Evolutionary conservation across 169 alveolate genomes (phyloP).

Genomic region (Babesia sp.): DNA sequence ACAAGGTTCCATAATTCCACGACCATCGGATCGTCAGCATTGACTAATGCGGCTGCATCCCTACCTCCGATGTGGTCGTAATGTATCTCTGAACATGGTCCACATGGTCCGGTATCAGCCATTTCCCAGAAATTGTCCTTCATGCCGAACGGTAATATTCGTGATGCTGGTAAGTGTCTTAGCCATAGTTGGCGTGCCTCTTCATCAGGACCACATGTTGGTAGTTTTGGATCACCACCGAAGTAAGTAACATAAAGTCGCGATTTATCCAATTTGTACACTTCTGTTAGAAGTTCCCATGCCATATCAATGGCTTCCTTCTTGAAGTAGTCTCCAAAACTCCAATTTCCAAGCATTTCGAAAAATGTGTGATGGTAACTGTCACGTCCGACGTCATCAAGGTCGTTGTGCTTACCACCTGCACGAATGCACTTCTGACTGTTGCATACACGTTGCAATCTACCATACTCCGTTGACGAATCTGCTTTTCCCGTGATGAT

Average conservation of each 20-base stretch:
- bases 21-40: slow-evolving; percentile 91
- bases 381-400: slow-evolving; percentile 94
- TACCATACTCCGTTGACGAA: slow-evolving; percentile 84
- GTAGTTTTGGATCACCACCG: slow-evolving; percentile 90
- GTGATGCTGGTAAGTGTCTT: slow-evolving; percentile 80
- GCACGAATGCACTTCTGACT: slow-evolving; percentile 95
- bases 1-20: slow-evolving; percentile 94
- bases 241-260: slow-evolving; percentile 91
- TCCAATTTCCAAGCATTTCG: slow-evolving; percentile 97
- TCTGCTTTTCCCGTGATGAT: slow-evolving; percentile 88
- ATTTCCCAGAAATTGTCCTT: slow-evolving; percentile 96
- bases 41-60: slow-evolving; percentile 88
- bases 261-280: slow-evolving; percentile 79
- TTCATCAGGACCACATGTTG: slow-evolving; percentile 84
- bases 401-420: slow-evolving; percentile 86
- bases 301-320: slow-evolving; percentile 91
- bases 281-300: slow-evolving; percentile 88
- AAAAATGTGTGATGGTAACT: slow-evolving; percentile 94
- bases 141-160: slow-evolving; percentile 84
- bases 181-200: slow-evolving; percentile 88
- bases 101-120: slow-evolving; percentile 97
- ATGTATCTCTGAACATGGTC: slow-evolving; percentile 95
- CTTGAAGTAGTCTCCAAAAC: slow-evolving; percentile 93
- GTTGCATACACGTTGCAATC: slow-evolving; percentile 88
- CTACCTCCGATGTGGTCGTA: slow-evolving; percentile 84